These are phyloP conservation scores for Chrysoporthe deuterocubensis DNA, from an alignment of 2,329 filamentous ascomycete genomes.

Conservation along the genomic window DNA sequence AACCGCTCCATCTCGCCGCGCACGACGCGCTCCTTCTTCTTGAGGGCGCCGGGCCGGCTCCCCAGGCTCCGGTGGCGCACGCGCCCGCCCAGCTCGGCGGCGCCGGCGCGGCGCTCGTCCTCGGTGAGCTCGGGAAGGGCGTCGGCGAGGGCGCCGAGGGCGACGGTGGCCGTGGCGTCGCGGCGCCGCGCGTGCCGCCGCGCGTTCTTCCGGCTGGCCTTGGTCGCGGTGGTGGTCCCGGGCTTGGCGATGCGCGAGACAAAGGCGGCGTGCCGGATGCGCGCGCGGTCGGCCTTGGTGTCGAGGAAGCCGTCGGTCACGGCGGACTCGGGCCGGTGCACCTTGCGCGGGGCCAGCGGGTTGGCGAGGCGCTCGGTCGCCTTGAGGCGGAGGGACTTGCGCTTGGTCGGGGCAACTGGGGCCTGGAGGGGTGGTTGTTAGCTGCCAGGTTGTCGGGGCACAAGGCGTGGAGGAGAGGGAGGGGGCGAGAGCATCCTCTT, in stretches of 20 bases:
- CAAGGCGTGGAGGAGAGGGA: conserved; percentile 26
- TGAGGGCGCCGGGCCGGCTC: conserved; percentile 77
- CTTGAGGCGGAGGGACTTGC: conserved; percentile 60
- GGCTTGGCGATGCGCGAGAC: conserved; percentile 74
- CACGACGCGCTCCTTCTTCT: conserved; percentile 80
- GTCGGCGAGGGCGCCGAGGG: conserved; percentile 73
- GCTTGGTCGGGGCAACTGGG: conserved; percentile 51
- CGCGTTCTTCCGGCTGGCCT: conserved; percentile 48
- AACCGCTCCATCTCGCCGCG: conserved; percentile 83
- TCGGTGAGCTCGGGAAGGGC: conserved; percentile 70
- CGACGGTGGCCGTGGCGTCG: conserved; percentile 65
- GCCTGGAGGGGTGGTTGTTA: conserved; percentile 29
- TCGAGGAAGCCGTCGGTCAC: conserved; percentile 65
- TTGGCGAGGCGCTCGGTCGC: conserved; percentile 56
- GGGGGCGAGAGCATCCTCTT: conserved; percentile 29
- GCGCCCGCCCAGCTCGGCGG: conserved; percentile 48
- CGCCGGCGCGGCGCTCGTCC: conserved; percentile 50
- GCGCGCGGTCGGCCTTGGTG: conserved; percentile 81
- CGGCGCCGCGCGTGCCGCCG: conserved; percentile 51
- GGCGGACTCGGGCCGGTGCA: conserved; percentile 55
- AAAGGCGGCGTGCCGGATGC: conserved; percentile 80
- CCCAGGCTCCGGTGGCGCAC: conserved; percentile 76
- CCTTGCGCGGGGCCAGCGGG: conserved; percentile 55
- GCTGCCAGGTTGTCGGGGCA: conserved; percentile 8
- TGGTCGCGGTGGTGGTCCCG: conserved; percentile 31